Percentiles rank a stretch among this genome's conserved stretches.
Evolutionary conservation across 2,329 filamentous ascomycete genomes (phyloP).

Genomic region (Lachnellula cervina): DNA sequence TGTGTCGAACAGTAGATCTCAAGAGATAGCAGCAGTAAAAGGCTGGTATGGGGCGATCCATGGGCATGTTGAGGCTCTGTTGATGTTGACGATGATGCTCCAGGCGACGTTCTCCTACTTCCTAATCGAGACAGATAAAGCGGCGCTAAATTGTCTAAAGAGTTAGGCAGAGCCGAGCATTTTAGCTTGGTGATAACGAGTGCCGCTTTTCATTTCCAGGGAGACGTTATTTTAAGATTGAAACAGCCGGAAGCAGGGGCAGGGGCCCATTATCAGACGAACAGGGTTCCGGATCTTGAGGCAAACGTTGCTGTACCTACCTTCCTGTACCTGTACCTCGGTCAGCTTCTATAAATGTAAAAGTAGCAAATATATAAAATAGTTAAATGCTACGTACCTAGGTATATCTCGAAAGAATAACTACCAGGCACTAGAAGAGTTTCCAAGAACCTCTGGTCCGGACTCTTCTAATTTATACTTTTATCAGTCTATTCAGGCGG

Average conservation of each 20-base stretch:
- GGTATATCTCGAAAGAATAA: too few species aligned
- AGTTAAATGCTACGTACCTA: too few species aligned
- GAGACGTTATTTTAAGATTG: not conserved
- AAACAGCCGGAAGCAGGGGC: not conserved
- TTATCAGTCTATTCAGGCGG: too few species aligned
- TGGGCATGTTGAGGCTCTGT: slow-evolving; percentile 21
- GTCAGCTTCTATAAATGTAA: not conserved
- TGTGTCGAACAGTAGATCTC: slow-evolving; percentile 70
- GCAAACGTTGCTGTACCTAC: too few species aligned
- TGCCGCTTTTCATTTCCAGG: not conserved
- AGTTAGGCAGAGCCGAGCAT: not conserved
- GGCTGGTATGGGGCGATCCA: slow-evolving; percentile 62
- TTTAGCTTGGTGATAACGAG: not conserved
- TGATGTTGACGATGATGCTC: not conserved
- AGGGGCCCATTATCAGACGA: not conserved
- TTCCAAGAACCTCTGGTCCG: too few species aligned
- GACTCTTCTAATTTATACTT: too few species aligned
- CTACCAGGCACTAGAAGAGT: too few species aligned
- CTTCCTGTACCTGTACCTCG: too few species aligned
- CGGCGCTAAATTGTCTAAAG: too few species aligned
- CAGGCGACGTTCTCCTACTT: not conserved
- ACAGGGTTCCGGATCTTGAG: not conserved
- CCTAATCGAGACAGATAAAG: not conserved
- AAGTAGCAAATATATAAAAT: too few species aligned
- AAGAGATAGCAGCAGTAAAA: slow-evolving; percentile 93